phyloP scores from a whole-genome alignment of 148 eudicot species.

The Rhododendron henanense region DNA sequence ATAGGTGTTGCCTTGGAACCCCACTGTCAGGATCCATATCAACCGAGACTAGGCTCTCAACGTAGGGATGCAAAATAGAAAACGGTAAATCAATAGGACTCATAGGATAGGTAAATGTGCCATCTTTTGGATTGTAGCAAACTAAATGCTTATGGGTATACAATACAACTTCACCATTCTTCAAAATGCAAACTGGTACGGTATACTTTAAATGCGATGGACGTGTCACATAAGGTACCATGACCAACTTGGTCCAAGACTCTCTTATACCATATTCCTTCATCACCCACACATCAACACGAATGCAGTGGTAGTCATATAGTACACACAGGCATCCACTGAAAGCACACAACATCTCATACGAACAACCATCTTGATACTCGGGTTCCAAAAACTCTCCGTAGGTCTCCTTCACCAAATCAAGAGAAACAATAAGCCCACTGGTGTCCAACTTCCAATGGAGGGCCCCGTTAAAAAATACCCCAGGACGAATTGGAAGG shows the following conservation, averaged over 20 bases:
- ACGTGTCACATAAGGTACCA: neutral
- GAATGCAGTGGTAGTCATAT: neutral
- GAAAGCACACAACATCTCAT: slow-evolving; percentile 7
- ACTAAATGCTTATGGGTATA: neutral
- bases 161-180: slow-evolving; percentile 11
- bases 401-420: slow-evolving; percentile 11
- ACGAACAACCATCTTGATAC: no score
- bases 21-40: neutral
- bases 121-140: neutral
- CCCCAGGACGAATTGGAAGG: neutral
- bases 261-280: slow-evolving; percentile 23
- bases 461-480: neutral
- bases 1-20: neutral
- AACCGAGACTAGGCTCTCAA: neutral
- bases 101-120: neutral
- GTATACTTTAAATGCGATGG: neutral
- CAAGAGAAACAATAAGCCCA: slow-evolving; percentile 16
- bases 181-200: neutral
- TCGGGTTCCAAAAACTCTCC: no score
- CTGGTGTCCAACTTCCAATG: neutral
- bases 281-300: slow-evolving; percentile 29
- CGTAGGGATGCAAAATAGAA: neutral
- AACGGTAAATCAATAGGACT: no score
- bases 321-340: slow-evolving; percentile 10
- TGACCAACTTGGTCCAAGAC: slow-evolving; percentile 24